phyloP scores from a whole-genome alignment of 495 filamentous ascomycete species.

The Xylaria longipes region DNA sequence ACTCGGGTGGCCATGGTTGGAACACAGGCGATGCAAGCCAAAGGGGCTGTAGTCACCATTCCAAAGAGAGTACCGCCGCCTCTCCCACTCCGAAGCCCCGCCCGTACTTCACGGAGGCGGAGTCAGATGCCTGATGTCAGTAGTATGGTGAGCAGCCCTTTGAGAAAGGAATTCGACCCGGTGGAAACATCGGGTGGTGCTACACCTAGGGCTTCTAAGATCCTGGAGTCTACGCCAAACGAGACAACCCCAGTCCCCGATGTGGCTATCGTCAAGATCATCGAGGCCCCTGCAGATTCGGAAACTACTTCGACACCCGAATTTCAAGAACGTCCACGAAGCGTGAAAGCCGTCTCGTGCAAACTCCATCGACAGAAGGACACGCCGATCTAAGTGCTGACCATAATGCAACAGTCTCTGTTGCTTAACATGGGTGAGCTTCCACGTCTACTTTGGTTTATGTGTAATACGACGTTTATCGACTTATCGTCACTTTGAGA shows the following conservation, averaged over 20 bases:
- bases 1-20: conserved; percentile 59
- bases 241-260: not conserved
- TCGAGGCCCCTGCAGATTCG: not conserved
- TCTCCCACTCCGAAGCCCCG: conserved; percentile 67
- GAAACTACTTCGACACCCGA: conserved; percentile 8
- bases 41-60: conserved; percentile 73
- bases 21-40: conserved; percentile 51
- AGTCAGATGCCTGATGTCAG: conserved; percentile 40
- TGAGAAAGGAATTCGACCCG: conserved; percentile 39
- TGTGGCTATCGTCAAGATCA: not conserved
- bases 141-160: conserved; percentile 37
- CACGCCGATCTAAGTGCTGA: conserved; percentile 23
- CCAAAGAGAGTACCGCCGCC: conserved; percentile 71
- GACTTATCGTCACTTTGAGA: conserved; percentile 24
- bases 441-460: not conserved
- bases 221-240: conserved; percentile 13
- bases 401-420: conserved; percentile 30
- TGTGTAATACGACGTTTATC: conserved; percentile 20
- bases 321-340: conserved; percentile 23
- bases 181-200: conserved; percentile 30
- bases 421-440: conserved; percentile 22
- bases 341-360: conserved; percentile 16
- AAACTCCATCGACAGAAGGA: conserved; percentile 19
- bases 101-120: conserved; percentile 49
- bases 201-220: conserved; percentile 31